Evolutionary conservation across 2,329 filamentous ascomycete species (phyloP), one percentile per base, ranked within the genome.

Genomic region (Ophiostoma sp.): DNA sequence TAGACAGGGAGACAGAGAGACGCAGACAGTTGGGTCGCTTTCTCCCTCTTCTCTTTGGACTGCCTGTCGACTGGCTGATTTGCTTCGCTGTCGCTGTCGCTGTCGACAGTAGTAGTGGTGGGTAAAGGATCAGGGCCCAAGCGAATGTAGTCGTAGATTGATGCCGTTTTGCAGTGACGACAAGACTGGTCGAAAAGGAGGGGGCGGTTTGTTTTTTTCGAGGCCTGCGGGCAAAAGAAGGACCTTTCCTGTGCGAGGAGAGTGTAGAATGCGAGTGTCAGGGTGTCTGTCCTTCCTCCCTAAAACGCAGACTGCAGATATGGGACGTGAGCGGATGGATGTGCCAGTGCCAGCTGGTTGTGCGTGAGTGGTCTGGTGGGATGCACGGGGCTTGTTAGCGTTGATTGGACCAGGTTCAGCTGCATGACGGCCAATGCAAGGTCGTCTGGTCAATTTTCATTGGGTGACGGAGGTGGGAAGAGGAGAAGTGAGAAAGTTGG

Each of bases 291-390:
- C 28, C 52, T 39, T 31, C 45, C n/a, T 22, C 59, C 22, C 70
- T 57, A 42, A 66, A 66, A 25, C 39, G 55, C 9, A 72, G 64
- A 33, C 39, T 71, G 73, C 73, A 71, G 74, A 72, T 72, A 59
- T 66, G 57, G 45, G 42, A 69, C 52, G 68, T 59, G 59, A 69
- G 61, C 28, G 71, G 66, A 69, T 57, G 45, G 66, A 69, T 69
- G 66, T 55, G 64, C 45, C 45, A 50, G 64, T 76, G 76, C 70
- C 75, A 76, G 75, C 74, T 76, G 75, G 76, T 74, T 52, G 57
- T 72, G 70, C 69, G 73, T 75, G 74, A 74, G 72, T 77, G 76
- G 77, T 72, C 71, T 74, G 75, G 74, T 68, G 55, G 73, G 70
- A 71, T 72, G 69, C 72, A 70, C 68, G 70, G 72, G 73, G 64